Evolutionary conservation across 2,329 filamentous ascomycete genomes (phyloP).

Genomic region (Xylariaceae sp.): DNA sequence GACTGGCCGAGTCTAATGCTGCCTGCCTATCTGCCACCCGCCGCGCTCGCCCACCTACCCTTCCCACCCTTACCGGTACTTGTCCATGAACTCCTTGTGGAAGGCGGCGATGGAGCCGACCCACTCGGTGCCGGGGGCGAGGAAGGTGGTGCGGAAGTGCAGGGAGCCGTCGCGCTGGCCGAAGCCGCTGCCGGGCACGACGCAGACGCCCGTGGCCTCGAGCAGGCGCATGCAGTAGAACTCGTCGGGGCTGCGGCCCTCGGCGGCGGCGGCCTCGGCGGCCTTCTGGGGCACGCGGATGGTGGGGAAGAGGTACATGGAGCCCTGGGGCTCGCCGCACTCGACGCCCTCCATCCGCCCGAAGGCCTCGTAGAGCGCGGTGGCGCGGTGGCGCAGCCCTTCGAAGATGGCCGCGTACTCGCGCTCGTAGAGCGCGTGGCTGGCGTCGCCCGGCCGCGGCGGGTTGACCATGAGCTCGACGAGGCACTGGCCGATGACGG

Average conservation of each 20-base stretch:
- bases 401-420: conserved; percentile 81
- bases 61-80: conserved; percentile 56
- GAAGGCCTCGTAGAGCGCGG: conserved; percentile 84
- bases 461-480: conserved; percentile 98
- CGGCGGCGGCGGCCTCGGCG: conserved; percentile 63
- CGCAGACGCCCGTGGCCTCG: conserved; percentile 89
- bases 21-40: too few relatives aligned
- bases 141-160: conserved; percentile 94
- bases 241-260: conserved; percentile 74
- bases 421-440: conserved; percentile 71
- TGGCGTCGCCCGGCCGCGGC: conserved; percentile 73
- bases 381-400: conserved; percentile 71
- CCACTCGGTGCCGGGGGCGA: conserved; percentile 95
- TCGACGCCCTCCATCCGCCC: conserved; percentile 91
- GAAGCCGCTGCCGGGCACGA: conserved; percentile 87
- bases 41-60: too few relatives aligned
- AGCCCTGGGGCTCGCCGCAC: conserved; percentile 82
- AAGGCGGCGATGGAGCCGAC: conserved; percentile 80
- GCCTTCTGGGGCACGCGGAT: conserved; percentile 75
- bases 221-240: conserved; percentile 90
- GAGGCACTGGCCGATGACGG: conserved; percentile 91
- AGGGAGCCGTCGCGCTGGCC: conserved; percentile 86
- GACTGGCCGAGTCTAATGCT: too few relatives aligned
- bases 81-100: conserved; percentile 82
- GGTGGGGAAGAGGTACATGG: conserved; percentile 98